These are phyloP conservation scores for Heterobasidion irregulare DNA, from an alignment of 1,284 basidiomycete genomes.

Conservation along the genomic window DNA sequence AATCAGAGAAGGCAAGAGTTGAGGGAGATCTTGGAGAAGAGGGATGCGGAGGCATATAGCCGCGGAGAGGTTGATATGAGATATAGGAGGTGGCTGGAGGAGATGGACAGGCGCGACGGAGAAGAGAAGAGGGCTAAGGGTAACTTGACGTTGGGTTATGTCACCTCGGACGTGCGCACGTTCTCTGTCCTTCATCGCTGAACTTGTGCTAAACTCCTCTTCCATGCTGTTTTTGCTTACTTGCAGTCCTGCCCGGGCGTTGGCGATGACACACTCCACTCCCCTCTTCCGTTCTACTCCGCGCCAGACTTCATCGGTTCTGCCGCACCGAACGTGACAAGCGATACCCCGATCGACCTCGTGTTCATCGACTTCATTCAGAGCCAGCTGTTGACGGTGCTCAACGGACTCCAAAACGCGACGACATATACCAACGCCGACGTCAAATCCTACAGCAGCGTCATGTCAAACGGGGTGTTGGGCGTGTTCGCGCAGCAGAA, in stretches of 20 bases:
- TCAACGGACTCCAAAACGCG: conserved; percentile 46
- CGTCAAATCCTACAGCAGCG: conserved; percentile 40
- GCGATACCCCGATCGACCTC: conserved; percentile 50
- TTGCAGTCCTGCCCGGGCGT: conserved; percentile 57
- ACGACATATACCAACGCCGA: conserved; percentile 44
- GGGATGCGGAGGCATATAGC: conserved; percentile 34
- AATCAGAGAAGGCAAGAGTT: conserved; percentile 21
- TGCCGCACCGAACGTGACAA: conserved; percentile 37
- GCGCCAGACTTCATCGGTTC: conserved; percentile 56
- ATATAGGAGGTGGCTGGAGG: conserved; percentile 46
- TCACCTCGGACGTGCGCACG: conserved; percentile 56
- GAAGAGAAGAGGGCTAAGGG: conserved; percentile 27
- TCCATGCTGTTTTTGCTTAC: not conserved
- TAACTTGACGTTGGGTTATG: conserved; percentile 62
- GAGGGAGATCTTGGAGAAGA: conserved; percentile 15
- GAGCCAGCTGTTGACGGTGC: conserved; percentile 36
- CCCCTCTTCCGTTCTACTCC: conserved; percentile 45
- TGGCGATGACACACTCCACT: conserved; percentile 62
- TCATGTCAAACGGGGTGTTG: conserved; percentile 41
- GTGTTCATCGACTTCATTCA: conserved; percentile 67
- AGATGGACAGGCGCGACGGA: conserved; percentile 36
- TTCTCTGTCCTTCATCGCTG: not conserved
- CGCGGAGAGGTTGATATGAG: conserved; percentile 42
- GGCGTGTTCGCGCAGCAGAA: conserved; percentile 51
- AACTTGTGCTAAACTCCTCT: not conserved